Percentiles rank a stretch among this genome's conserved stretches.
Conservation (phyloP, 2,329 filamentous ascomycete species). For the Scytalidium lignicola region DNA sequence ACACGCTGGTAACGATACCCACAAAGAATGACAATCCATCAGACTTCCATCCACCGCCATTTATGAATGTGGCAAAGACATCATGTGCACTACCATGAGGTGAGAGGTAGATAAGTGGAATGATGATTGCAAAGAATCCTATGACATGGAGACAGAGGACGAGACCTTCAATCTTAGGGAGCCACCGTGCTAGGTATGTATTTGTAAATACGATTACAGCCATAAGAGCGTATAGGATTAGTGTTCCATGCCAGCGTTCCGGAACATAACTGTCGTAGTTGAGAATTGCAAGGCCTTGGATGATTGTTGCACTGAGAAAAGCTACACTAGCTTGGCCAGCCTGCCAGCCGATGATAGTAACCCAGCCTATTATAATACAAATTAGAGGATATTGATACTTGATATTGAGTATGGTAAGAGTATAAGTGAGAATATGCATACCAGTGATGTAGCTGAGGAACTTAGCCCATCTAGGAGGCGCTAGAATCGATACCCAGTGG, state of each 20-base stretch:
- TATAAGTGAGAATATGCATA: too few species aligned
- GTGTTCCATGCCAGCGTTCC: constrained; percentile 42
- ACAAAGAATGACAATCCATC: constrained; percentile 41
- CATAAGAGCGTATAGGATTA: constrained; percentile 42
- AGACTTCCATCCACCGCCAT: constrained; percentile 38
- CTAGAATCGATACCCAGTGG: constrained; percentile 51
- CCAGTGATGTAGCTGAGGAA: not conserved
- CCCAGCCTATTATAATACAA: constrained; percentile 42
- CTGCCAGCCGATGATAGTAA: constrained; percentile 45
- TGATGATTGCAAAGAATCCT: constrained; percentile 32
- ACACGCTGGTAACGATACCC: constrained; percentile 32
- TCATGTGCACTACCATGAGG: constrained; percentile 24
- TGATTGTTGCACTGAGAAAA: constrained; percentile 41
- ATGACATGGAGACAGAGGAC: constrained; percentile 44
- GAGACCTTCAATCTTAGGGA: constrained; percentile 46
- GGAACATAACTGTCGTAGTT: constrained; percentile 33
- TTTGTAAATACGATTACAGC: constrained; percentile 44
- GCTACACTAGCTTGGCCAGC: constrained; percentile 29
- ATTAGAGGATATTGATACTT: too few species aligned
- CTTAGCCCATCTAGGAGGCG: constrained; percentile 38
- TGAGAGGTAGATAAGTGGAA: constrained; percentile 30
- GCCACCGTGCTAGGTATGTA: constrained; percentile 37
- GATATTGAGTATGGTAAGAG: too few species aligned
- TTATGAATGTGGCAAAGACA: constrained; percentile 41
- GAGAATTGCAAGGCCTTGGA: constrained; percentile 39